Conservation (phyloP, 148 eudicot species). For the Salicornia ramosissima region DNA sequence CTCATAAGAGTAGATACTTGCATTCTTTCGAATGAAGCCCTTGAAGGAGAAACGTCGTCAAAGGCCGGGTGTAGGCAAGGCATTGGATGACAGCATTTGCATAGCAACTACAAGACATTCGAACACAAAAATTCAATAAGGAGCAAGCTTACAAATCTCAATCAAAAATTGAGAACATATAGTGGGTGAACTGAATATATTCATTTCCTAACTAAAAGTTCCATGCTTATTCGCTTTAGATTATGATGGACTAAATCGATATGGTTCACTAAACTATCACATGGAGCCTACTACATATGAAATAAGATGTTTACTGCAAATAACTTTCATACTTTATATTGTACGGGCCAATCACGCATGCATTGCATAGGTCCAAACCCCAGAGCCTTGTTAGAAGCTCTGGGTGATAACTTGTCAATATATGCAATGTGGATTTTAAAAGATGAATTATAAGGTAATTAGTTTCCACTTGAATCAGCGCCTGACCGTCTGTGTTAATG, state of each 20-base stretch:
- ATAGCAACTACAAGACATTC: constrained; percentile 27
- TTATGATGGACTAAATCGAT: too few relatives aligned
- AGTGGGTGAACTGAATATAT: too few relatives aligned
- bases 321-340: neutral
- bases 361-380: neutral
- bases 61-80: constrained; percentile 35
- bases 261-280: too few relatives aligned
- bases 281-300: too few relatives aligned
- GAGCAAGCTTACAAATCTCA: neutral
- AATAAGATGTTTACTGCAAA: neutral
- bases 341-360: neutral
- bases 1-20: constrained; percentile 2
- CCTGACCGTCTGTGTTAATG: too few relatives aligned
- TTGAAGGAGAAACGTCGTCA: constrained; percentile 32
- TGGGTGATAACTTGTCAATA: neutral
- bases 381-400: neutral
- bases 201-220: neutral
- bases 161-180: neutral
- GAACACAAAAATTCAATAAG: neutral
- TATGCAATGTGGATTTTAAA: neutral
- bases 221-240: neutral
- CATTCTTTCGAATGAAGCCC: constrained; percentile 36
- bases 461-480: too few relatives aligned
- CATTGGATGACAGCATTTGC: constrained; percentile 39
- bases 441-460: too few relatives aligned